Evolutionary conservation across 148 eudicot species (phyloP).

Genomic region (Rhododendron simsii): DNA sequence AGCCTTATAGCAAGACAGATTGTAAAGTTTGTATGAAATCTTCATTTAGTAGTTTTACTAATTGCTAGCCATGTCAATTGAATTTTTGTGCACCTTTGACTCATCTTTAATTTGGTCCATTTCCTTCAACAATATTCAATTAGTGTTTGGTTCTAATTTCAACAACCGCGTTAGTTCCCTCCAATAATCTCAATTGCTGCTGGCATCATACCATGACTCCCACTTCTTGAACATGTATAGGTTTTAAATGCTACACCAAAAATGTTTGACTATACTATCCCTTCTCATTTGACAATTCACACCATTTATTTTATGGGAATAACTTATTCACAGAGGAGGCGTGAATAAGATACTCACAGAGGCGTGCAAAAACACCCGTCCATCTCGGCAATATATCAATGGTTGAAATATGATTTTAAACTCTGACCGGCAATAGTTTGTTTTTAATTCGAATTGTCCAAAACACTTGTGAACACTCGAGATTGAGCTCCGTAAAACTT

Average conservation of each 20-base stretch:
- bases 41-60: too few species aligned
- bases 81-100: background rate
- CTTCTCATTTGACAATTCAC: background rate
- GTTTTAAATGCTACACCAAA: background rate
- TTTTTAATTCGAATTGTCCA: too few species aligned
- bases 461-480: too few species aligned
- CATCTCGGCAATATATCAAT: too few species aligned
- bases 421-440: too few species aligned
- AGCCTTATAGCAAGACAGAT: too few species aligned
- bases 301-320: background rate
- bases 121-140: background rate
- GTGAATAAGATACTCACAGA: too few species aligned
- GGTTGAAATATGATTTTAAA: too few species aligned
- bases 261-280: background rate
- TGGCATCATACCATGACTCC: background rate
- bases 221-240: background rate
- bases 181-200: background rate
- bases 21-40: too few species aligned
- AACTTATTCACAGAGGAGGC: too few species aligned
- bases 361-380: too few species aligned
- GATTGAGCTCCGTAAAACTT: too few species aligned
- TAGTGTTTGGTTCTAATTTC: background rate
- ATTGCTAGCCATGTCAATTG: background rate
- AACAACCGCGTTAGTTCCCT: background rate
- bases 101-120: background rate